Base-by-base conservation (phyloP, 1,284 basidiomycete species). In the Golubevia sp. region DNA sequence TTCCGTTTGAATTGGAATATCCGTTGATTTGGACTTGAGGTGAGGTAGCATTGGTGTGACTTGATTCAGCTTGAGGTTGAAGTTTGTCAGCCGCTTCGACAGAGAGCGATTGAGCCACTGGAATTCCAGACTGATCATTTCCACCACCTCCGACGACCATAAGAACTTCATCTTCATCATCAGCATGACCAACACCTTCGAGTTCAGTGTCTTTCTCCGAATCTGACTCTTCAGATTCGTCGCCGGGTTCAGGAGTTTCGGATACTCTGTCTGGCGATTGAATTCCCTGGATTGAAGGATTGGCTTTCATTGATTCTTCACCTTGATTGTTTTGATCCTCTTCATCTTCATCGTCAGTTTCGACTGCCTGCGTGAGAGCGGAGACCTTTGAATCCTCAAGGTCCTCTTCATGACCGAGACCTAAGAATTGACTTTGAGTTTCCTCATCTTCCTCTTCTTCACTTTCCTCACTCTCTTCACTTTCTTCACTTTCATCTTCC, bases 401-500 rank as follows among this genome's bases (percentile, higher is more conserved):
- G 59, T 76, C 72, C 20, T 55, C 54, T 25, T 57, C 52, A 23
- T 7, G 11, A 27, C 57, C 56, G 18, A 24, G 53, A n/a, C 11
- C 48, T 49, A 25, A 13, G 18, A 11, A 20, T 38, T 38, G 11
- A 27, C 34, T 20, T 21, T 26, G 11, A 21, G 20, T 83, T 0
- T 73, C 73, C 13, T 74, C 77, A 44, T 70, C 70, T 8, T 71
- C 70, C 18, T 64, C 67, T 8, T 64, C 73, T 8, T 73, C 74
- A 2, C 64, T 77, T 20, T 67, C 76, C 18, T 58, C 70, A 48
- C 66, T 68, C 25, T 67, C 77, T 79, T 76, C 84, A 86, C 44
- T 84, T 84, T 68, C 67, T 34, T 74, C 77, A 1, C 70, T 72
- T 5, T 63, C 72, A 2, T 72, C 76, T 3, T 71, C 77, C 1